phyloP scores from a whole-genome alignment of 768 basidiomycete genomes.

The Clitopilus passeckerianus region DNA sequence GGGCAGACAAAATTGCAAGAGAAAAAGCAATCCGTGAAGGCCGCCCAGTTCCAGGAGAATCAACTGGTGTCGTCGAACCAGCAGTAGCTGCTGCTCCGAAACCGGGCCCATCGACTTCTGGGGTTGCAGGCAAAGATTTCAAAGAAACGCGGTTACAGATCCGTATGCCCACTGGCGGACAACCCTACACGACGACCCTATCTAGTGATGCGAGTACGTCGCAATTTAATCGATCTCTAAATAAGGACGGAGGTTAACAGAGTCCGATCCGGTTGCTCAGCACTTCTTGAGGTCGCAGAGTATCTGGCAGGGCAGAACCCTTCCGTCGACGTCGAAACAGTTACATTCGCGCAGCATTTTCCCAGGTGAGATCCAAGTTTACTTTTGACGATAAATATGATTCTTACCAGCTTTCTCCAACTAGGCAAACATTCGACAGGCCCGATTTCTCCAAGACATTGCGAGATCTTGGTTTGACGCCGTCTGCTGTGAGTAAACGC shows the following conservation, averaged over 20 bases:
- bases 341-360: constrained; percentile 76
- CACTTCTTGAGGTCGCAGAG: constrained; percentile 82
- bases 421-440: constrained; percentile 71
- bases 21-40: constrained; percentile 94
- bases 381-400: background rate
- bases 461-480: constrained; percentile 82
- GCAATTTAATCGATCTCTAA: background rate
- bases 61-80: constrained; percentile 14
- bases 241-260: background rate
- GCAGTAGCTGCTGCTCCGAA: constrained; percentile 27
- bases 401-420: constrained; percentile 1
- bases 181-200: constrained; percentile 76
- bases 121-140: constrained; percentile 67
- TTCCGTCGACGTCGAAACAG: constrained; percentile 68
- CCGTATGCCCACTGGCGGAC: constrained; percentile 74
- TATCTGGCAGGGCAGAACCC: constrained; percentile 75
- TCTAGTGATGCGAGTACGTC: constrained; percentile 73
- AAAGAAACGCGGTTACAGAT: constrained; percentile 89
- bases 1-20: constrained; percentile 82
- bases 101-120: constrained; percentile 29
- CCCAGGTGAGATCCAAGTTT: constrained; percentile 54
- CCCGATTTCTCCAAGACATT: constrained; percentile 78
- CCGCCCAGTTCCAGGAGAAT: constrained; percentile 28
- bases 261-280: constrained; percentile 30
- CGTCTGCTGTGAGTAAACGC: constrained; percentile 67